Percentiles rank a stretch among this genome's conserved stretches.
phyloP scores from a whole-genome alignment of 768 basidiomycete species.

The Phaeolepiota aurea region DNA sequence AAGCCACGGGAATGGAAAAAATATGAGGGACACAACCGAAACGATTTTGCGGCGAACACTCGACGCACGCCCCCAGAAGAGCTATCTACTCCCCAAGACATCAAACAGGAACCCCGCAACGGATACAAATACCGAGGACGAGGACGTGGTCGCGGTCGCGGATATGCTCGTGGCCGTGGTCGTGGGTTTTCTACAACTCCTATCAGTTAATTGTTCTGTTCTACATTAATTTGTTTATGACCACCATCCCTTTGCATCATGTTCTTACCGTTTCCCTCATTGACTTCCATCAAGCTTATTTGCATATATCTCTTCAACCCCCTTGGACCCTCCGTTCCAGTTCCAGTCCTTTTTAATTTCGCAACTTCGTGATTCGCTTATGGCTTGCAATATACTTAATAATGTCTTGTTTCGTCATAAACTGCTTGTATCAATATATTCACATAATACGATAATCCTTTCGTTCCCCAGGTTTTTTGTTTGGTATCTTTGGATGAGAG shows the following conservation, averaged over 20 bases:
- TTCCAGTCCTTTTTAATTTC: background rate
- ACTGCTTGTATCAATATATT: no score
- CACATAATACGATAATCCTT: no score
- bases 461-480: no score
- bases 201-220: background rate
- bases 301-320: background rate
- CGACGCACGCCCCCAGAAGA: no score
- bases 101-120: constrained; percentile 5
- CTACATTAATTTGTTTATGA: no score
- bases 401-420: no score
- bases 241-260: background rate
- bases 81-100: background rate
- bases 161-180: constrained; percentile 21
- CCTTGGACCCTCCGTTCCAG: background rate
- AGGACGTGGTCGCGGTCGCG: constrained; percentile 29
- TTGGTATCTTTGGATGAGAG: no score
- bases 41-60: no score
- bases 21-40: constrained; percentile 2
- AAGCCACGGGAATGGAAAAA: background rate
- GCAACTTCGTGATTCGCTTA: background rate
- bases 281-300: background rate
- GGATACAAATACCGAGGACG: constrained; percentile 12
- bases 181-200: constrained; percentile 2
- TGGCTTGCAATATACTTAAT: background rate
- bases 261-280: background rate